Evolutionary conservation across 2,329 filamentous ascomycete species (phyloP).

Genomic region (Chaetomium sp.): DNA sequence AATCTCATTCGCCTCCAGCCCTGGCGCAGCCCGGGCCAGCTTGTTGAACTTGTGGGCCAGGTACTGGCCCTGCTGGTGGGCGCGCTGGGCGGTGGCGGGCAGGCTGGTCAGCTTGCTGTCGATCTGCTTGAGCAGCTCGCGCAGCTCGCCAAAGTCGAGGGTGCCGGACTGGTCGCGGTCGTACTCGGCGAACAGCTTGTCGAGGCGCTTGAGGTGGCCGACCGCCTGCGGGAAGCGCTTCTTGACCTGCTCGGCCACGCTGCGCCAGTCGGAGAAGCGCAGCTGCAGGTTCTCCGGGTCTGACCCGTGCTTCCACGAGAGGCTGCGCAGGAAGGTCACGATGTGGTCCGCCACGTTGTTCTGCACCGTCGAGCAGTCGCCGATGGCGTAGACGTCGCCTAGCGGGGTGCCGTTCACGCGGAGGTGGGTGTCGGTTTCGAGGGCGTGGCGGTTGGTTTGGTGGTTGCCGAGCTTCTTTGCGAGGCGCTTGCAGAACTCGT

Average conservation of each 20-base stretch:
- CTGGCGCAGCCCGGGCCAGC: conserved; percentile 75
- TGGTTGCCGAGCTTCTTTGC: conserved; percentile 72
- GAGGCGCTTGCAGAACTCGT: conserved; percentile 74
- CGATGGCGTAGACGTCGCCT: conserved; percentile 94
- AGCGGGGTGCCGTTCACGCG: conserved; percentile 85
- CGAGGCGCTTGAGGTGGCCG: conserved; percentile 82
- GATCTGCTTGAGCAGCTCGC: conserved; percentile 86
- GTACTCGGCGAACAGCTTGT: conserved; percentile 88
- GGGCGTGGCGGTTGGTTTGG: conserved; percentile 86
- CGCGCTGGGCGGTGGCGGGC: conserved; percentile 92
- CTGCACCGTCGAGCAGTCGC: conserved; percentile 94
- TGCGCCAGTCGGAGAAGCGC: conserved; percentile 84
- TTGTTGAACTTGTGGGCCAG: conserved; percentile 93
- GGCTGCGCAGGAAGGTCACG: conserved; percentile 81
- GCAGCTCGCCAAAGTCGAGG: conserved; percentile 89
- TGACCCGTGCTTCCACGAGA: conserved; percentile 89
- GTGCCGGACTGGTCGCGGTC: conserved; percentile 93
- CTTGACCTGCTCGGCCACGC: conserved; percentile 79
- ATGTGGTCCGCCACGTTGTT: conserved; percentile 96
- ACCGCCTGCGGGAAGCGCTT: conserved; percentile 89
- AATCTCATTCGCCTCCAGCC: conserved; percentile 76
- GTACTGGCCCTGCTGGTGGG: conserved; percentile 93
- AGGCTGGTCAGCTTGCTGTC: conserved; percentile 93
- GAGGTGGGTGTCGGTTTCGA: conserved; percentile 93
- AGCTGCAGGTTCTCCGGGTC: conserved; percentile 88